Evolutionary conservation across 2,329 filamentous ascomycete genomes (phyloP), one percentile per base, ranked within the genome.

Genomic region (Aspergillus tamarii): DNA sequence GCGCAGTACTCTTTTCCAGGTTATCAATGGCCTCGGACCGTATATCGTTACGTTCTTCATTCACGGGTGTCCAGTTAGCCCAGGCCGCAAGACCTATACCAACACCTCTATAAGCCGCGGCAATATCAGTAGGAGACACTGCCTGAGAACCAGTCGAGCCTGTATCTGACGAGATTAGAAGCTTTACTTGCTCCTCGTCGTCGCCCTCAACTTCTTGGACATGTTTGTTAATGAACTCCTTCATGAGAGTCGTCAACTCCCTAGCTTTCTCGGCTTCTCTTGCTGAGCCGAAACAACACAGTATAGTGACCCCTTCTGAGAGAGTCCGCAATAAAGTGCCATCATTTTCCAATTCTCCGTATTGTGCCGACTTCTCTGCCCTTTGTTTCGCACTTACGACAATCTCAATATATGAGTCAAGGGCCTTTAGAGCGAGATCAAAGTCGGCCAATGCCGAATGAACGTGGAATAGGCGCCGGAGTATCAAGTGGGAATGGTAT

Each of bases 371-470:
- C 79, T 96, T 96, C 70, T 92, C 88, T 3, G 93, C 88, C 46
- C 94, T 87, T 23, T 92, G 91, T 78, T 94, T 96, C 62, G 90
- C 93, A 73, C 91, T 91, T 66, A 89, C 90, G 61, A 97, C 87
- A 67, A 99, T 91, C 60, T 96, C 92, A 43, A 96, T 83, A 76
- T 98, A 99, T 0, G 94, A 94, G 75, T 96, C 91, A 66, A 97
- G 92, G 0, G 95, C 92, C 74, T 93, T 93, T 76, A 96, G 89
- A 1, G 94, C 94, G 56, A 98, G 82, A 61, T 97, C 92, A 69
- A 97, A 98, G 70, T 99, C 94, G 10, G 93, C 93, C 21, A 97
- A 84, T 2, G 93, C 87, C 21, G 94, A 84, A 76, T 99, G 95
- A 2, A 97, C 90, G 12, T 88, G 90, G 74, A 98, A 98, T 0